Base-by-base conservation (phyloP, 108 stramenopile species). In the Fragilaria crotonensis region DNA sequence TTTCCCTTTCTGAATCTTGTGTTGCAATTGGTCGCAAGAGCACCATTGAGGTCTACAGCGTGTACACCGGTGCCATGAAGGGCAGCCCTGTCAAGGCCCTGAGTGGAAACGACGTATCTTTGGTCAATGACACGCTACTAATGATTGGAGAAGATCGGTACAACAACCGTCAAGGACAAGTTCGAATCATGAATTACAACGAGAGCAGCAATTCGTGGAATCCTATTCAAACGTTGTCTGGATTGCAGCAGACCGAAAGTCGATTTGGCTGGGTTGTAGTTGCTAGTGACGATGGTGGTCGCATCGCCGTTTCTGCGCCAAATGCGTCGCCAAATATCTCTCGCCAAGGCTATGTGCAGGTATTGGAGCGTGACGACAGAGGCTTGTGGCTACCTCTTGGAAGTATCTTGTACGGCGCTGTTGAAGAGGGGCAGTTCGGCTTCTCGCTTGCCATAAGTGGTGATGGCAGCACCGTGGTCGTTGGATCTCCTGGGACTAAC, bases 401-500 rank as follows among this genome's bases (percentile, higher is more conserved):
- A 41, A n/a, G n/a, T n/a, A 41, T 41, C 36, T 11, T 41, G 14
- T 41, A 41, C 14, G 36, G 36, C 14, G 19, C 54, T 7, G 23
- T 4, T 7, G 54, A 36, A 2, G 30, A 31, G 2, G 30, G 27
- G 20, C 4, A 45, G 2, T 33, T 56, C 27, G 54, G 54, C 2
- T 56, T 56, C 23, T 45, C 54, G 1, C 21, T 56, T 21, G 54
- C 21, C 2, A 21, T 56, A 20, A 56, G 54, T 36, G 54, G 54
- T 7, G 54, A 56, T 36, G 54, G 54, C 21, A 33, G 31, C n/a
- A 56, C 54, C 2, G n/a, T 56, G 32, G 54, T 33, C 3, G 32
- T 56, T 56, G 54, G 54, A 22, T 31, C 54, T 33, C 54, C 54
- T 33, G 54, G 30, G 1, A 56, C 25, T 31, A 56, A 36, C 23